Percentiles rank a stretch among this genome's conserved stretches.
These are phyloP conservation scores for Aspergillus hiratsukae DNA, from an alignment of 2,329 filamentous ascomycete genomes.

Conservation along the genomic window DNA sequence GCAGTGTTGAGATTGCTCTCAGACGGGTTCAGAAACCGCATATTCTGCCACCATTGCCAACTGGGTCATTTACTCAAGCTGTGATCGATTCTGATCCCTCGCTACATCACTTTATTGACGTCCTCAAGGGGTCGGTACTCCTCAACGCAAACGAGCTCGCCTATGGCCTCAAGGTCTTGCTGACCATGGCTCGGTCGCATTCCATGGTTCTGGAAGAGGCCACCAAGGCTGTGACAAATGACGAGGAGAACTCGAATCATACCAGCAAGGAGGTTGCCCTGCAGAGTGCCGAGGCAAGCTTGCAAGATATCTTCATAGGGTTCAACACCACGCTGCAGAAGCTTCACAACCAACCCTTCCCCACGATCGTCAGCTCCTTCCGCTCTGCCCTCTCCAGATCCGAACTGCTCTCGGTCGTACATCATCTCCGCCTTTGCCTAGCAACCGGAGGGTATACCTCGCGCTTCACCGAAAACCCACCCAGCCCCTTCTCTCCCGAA, in stretches of 20 bases:
- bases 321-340: slow-evolving; percentile 36
- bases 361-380: slow-evolving; percentile 29
- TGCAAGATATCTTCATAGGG: slow-evolving; percentile 34
- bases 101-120: slow-evolving; percentile 32
- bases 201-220: slow-evolving; percentile 31
- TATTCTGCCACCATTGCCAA: slow-evolving; percentile 34
- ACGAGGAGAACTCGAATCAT: slow-evolving; percentile 15
- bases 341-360: slow-evolving; percentile 31
- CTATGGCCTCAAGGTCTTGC: slow-evolving; percentile 35
- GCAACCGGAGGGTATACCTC: slow-evolving; percentile 41
- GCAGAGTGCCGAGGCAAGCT: slow-evolving; percentile 9
- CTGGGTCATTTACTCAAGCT: slow-evolving; percentile 36
- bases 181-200: slow-evolving; percentile 35
- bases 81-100: slow-evolving; percentile 38
- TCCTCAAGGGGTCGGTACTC: slow-evolving; percentile 33
- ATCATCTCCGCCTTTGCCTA: slow-evolving; percentile 42
- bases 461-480: slow-evolving; percentile 38
- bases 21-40: slow-evolving; percentile 30
- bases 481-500: slow-evolving; percentile 30
- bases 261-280: slow-evolving; percentile 1
- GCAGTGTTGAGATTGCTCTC: slow-evolving; percentile 39
- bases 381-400: slow-evolving; percentile 36
- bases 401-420: slow-evolving; percentile 37
- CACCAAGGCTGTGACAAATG: slow-evolving; percentile 28
- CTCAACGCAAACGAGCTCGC: slow-evolving; percentile 38